phyloP scores from a whole-genome alignment of 805 yeast species.

The Wickerhamiella domercqiae region DNA sequence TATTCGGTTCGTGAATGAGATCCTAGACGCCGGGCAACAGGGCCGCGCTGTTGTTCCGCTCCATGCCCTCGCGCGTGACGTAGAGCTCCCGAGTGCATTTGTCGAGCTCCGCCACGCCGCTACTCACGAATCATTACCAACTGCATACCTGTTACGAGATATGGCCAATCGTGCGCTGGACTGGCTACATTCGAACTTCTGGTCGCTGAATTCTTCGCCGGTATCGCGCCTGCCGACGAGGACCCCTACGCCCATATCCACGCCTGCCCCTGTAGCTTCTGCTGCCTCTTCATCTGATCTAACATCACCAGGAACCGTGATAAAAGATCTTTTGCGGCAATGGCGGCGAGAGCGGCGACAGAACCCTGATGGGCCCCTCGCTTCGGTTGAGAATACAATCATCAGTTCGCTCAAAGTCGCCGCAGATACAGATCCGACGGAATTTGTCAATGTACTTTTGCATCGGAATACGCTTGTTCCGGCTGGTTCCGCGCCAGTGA shows the following conservation, averaged over 20 bases:
- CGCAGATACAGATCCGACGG: constrained; percentile 1
- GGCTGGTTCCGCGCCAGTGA: constrained; percentile 3
- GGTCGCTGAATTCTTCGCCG: constrained; percentile 29
- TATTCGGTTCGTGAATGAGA: constrained; percentile 79
- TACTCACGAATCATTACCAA: constrained; percentile 77
- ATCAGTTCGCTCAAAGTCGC: constrained; percentile 2
- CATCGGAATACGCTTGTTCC: constrained; percentile 16
- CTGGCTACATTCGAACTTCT: constrained; percentile 65
- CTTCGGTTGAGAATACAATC: constrained; percentile 3
- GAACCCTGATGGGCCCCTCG: constrained; percentile 22
- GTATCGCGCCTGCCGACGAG: constrained; percentile 3
- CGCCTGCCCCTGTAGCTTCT: constrained; percentile 14
- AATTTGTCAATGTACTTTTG: constrained; percentile 10
- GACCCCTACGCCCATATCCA: background rate
- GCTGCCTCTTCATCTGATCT: constrained; percentile 15
- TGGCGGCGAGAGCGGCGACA: constrained; percentile 37
- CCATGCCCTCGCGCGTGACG: constrained; percentile 50
- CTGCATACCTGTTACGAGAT: constrained; percentile 49
- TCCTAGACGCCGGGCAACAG: constrained; percentile 75
- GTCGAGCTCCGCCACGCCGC: constrained; percentile 85
- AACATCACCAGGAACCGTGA: constrained; percentile 2
- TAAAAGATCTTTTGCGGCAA: constrained; percentile 29
- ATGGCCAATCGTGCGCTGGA: constrained; percentile 44
- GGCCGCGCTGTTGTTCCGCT: constrained; percentile 66
- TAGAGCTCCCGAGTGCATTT: constrained; percentile 61